Evolutionary conservation across 1,284 basidiomycete species (phyloP).

Genomic region (Chalciporus piperatoides): DNA sequence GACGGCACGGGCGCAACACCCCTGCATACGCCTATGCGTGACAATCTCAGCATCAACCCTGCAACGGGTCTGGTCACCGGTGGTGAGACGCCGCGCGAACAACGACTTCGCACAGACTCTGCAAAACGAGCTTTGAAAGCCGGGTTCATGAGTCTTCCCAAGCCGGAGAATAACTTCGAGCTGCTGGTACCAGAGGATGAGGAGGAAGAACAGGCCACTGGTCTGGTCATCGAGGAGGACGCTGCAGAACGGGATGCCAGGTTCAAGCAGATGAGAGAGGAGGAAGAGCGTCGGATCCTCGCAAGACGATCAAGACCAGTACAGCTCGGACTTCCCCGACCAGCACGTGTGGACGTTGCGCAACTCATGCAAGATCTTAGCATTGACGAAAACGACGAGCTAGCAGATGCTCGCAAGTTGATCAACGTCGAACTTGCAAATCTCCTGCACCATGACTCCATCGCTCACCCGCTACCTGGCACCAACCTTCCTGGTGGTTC

Average conservation of each 20-base stretch:
- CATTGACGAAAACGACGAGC: slow-evolving; percentile 46
- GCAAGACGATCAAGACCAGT: slow-evolving; percentile 82
- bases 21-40: slow-evolving; percentile 87
- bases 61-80: slow-evolving; percentile 54
- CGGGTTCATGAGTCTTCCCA: slow-evolving; percentile 83
- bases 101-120: slow-evolving; percentile 58
- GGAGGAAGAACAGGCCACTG: slow-evolving; percentile 48
- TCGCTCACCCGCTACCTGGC: slow-evolving; percentile 87
- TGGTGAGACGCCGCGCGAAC: slow-evolving; percentile 74
- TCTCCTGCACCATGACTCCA: slow-evolving; percentile 85
- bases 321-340: slow-evolving; percentile 83
- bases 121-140: slow-evolving; percentile 73
- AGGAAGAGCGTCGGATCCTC: slow-evolving; percentile 74
- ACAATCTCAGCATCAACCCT: slow-evolving; percentile 87
- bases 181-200: slow-evolving; percentile 89
- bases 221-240: slow-evolving; percentile 68
- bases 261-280: slow-evolving; percentile 64
- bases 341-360: slow-evolving; percentile 75
- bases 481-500: slow-evolving; percentile 77
- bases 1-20: slow-evolving; percentile 69
- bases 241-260: slow-evolving; percentile 90
- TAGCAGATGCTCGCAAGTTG: slow-evolving; percentile 55
- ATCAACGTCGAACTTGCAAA: slow-evolving; percentile 79
- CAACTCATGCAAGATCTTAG: slow-evolving; percentile 59
- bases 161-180: slow-evolving; percentile 98